phyloP scores from a whole-genome alignment of 371 early-diverging fungal species.

The Lichtheimia corymbifera region DNA sequence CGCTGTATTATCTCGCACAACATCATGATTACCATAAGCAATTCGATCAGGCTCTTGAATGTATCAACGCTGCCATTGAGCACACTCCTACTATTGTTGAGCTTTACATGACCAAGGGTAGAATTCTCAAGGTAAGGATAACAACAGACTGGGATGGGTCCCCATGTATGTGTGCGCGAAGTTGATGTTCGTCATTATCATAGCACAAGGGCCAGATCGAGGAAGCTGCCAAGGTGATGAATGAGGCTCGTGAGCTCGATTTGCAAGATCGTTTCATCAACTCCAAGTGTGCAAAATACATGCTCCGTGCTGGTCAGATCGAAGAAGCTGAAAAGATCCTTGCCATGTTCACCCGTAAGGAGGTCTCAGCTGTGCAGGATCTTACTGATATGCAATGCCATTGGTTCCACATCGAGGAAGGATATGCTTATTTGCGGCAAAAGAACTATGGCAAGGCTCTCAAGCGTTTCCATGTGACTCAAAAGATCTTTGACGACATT shows the following conservation, averaged over 20 bases:
- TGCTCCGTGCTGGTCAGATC: slow-evolving; percentile 80
- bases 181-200: not conserved
- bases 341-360: slow-evolving; percentile 79
- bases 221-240: slow-evolving; percentile 74
- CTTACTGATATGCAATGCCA: slow-evolving; percentile 89
- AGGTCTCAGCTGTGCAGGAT: slow-evolving; percentile 80
- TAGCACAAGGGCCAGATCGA: slow-evolving; percentile 78
- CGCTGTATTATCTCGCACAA: slow-evolving; percentile 86
- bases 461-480: slow-evolving; percentile 83
- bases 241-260: slow-evolving; percentile 88
- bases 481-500: slow-evolving; percentile 81
- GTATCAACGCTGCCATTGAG: slow-evolving; percentile 81
- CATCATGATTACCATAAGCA: slow-evolving; percentile 77
- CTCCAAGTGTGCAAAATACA: slow-evolving; percentile 93
- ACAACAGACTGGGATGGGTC: not conserved
- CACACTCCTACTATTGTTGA: slow-evolving; percentile 90
- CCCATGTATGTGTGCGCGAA: not conserved
- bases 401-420: slow-evolving; percentile 84
- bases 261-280: slow-evolving; percentile 95
- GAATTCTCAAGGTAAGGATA: slow-evolving; percentile 77
- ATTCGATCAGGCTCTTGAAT: slow-evolving; percentile 65
- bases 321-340: slow-evolving; percentile 85
- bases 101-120: slow-evolving; percentile 90
- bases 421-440: slow-evolving; percentile 66
- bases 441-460: slow-evolving; percentile 80